phyloP scores from a whole-genome alignment of 2,329 filamentous ascomycete genomes.

The Monilinia laxa region DNA sequence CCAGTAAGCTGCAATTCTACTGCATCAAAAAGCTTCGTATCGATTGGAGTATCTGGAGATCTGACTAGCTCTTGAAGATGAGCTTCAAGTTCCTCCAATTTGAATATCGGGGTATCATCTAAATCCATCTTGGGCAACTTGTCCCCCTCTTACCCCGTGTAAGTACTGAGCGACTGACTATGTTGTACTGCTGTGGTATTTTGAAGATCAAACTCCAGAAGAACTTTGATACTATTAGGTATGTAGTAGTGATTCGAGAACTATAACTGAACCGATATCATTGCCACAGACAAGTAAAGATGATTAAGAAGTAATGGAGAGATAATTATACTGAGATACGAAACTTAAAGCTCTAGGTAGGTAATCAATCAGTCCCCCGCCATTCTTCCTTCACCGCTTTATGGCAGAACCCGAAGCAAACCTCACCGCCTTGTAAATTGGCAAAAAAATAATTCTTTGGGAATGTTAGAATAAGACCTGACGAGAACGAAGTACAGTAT shows the following conservation, averaged over 20 bases:
- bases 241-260: neutral
- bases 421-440: constrained; percentile 5
- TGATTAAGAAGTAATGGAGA: neutral
- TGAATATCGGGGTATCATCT: constrained; percentile 22
- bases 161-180: neutral
- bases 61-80: constrained; percentile 54
- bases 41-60: constrained; percentile 46
- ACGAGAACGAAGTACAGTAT: too few species aligned
- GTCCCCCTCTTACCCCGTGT: neutral
- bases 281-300: neutral
- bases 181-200: neutral
- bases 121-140: constrained; percentile 4
- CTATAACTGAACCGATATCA: neutral
- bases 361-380: too few species aligned
- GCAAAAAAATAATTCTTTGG: constrained; percentile 12
- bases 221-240: neutral
- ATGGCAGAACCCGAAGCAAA: neutral
- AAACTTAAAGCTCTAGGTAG: too few species aligned
- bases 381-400: neutral
- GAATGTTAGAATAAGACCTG: neutral
- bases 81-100: constrained; percentile 53
- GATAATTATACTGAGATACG: too few species aligned
- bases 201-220: neutral
- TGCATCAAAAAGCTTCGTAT: constrained; percentile 56
- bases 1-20: constrained; percentile 59